Evolutionary conservation across 164 flowering plant species (phyloP).

Genomic region (Vitis riparia): DNA sequence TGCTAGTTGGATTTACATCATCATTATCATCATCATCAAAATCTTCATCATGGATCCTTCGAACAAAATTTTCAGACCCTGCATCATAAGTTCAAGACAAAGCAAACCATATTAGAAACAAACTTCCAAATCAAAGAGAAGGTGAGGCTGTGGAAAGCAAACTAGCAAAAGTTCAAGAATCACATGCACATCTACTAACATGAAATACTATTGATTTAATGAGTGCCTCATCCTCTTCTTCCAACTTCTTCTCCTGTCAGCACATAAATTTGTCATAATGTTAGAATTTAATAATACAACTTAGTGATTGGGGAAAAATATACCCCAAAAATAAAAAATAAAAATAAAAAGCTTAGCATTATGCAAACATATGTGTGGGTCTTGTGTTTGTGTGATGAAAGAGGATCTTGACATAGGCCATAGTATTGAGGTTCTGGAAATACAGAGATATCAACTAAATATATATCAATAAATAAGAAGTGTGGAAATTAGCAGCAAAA

Average conservation of each 20-base stretch:
- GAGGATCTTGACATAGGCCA: too few species aligned
- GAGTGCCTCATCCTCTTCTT: constrained; percentile 87
- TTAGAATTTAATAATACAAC: background rate
- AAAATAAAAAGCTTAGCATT: too few species aligned
- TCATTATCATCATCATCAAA: constrained; percentile 47
- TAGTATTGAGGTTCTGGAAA: too few species aligned
- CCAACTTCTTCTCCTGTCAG: constrained; percentile 65
- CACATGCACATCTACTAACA: constrained; percentile 31
- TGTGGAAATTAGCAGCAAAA: too few species aligned
- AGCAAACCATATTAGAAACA: background rate
- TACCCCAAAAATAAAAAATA: too few species aligned
- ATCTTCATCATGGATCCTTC: constrained; percentile 55
- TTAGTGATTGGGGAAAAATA: background rate
- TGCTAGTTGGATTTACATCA: constrained; percentile 21
- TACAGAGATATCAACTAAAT: too few species aligned
- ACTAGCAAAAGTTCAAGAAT: too few species aligned
- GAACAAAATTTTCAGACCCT: constrained; percentile 44
- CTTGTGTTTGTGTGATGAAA: too few species aligned
- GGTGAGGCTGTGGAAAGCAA: too few species aligned
- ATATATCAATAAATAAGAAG: too few species aligned
- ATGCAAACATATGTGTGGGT: too few species aligned
- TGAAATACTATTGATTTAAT: constrained; percentile 57
- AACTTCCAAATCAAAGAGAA: constrained; percentile 1
- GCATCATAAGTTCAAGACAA: constrained; percentile 2
- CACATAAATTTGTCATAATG: background rate